A percentile compares a stretch with the other conserved stretches of the same genome.
phyloP scores from a whole-genome alignment of 2,329 filamentous ascomycete genomes.

The Metarhizium rileyi region DNA sequence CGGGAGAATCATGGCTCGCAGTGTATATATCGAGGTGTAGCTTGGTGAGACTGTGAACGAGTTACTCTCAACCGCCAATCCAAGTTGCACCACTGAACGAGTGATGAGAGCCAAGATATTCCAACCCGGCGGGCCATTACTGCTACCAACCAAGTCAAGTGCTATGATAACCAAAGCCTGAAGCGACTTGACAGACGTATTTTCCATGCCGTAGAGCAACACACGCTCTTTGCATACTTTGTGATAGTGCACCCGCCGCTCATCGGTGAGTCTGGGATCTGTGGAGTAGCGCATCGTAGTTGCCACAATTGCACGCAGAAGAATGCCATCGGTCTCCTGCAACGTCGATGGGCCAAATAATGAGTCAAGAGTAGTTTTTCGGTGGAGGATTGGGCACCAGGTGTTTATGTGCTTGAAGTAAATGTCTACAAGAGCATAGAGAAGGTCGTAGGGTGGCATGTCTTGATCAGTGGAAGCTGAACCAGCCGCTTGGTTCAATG shows the following conservation, averaged over 20 bases:
- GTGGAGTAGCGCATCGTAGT: conserved; percentile 78
- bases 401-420: conserved; percentile 76
- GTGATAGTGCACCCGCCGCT: conserved; percentile 66
- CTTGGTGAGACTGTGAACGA: conserved; percentile 69
- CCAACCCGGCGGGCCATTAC: conserved; percentile 87
- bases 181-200: conserved; percentile 78
- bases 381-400: conserved; percentile 85
- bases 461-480: conserved; percentile 42
- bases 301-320: conserved; percentile 82
- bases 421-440: conserved; percentile 63
- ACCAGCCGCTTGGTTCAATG: conserved; percentile 30
- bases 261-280: conserved; percentile 63
- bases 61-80: conserved; percentile 72
- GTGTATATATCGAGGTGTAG: conserved; percentile 79
- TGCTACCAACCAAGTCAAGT: conserved; percentile 73
- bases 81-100: conserved; percentile 78
- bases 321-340: conserved; percentile 71
- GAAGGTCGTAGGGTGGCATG: conserved; percentile 63
- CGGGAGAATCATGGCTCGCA: conserved; percentile 74
- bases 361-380: conserved; percentile 69
- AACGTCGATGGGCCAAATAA: conserved; percentile 69
- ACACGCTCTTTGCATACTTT: conserved; percentile 77
- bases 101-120: conserved; percentile 85
- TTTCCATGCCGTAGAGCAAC: conserved; percentile 77
- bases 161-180: conserved; percentile 83